These are phyloP conservation scores for Leishmania martiniquensis DNA, from an alignment of 208 protist species.

Conservation along the genomic window DNA sequence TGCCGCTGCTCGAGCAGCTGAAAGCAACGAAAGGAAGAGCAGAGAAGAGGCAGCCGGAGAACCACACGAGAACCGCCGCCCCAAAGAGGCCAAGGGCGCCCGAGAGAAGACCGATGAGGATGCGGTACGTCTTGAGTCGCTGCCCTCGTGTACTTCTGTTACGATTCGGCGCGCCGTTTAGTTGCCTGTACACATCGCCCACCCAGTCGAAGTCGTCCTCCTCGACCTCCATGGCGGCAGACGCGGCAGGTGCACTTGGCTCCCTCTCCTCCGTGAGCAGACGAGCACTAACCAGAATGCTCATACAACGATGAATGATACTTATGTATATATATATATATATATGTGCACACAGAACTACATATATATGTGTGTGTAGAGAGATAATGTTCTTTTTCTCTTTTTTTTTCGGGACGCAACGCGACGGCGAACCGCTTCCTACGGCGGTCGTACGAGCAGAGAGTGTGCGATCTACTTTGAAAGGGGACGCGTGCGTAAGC, in stretches of 20 bases:
- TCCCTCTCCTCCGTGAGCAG: slow-evolving; percentile 17
- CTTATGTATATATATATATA: too few relatives aligned
- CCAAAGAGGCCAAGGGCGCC: slow-evolving; percentile 10
- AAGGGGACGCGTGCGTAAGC: background rate
- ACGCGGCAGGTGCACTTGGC: background rate
- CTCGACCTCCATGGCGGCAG: slow-evolving; percentile 19
- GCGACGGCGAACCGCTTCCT: too few relatives aligned
- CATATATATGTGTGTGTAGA: too few relatives aligned
- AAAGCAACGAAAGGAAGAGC: slow-evolving; percentile 5
- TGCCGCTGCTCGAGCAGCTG: background rate
- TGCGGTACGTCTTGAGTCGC: slow-evolving; percentile 22
- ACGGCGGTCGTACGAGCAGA: background rate
- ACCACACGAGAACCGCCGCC: slow-evolving; percentile 9
- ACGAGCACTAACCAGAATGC: slow-evolving; percentile 12
- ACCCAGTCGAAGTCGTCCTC: slow-evolving; percentile 51
- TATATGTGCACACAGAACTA: too few relatives aligned
- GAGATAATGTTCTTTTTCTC: too few relatives aligned
- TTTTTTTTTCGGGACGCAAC: background rate
- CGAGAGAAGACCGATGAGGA: slow-evolving; percentile 11
- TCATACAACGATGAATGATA: slow-evolving; percentile 16
- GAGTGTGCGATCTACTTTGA: background rate
- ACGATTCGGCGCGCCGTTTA: slow-evolving; percentile 21
- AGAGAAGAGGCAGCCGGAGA: slow-evolving; percentile 13
- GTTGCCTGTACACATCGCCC: slow-evolving; percentile 40
- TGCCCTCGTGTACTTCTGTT: slow-evolving; percentile 13